A percentile compares a stretch with the other conserved stretches of the same genome.
phyloP scores from a whole-genome alignment of 2,329 filamentous ascomycete genomes.

The Capronia coronata region DNA sequence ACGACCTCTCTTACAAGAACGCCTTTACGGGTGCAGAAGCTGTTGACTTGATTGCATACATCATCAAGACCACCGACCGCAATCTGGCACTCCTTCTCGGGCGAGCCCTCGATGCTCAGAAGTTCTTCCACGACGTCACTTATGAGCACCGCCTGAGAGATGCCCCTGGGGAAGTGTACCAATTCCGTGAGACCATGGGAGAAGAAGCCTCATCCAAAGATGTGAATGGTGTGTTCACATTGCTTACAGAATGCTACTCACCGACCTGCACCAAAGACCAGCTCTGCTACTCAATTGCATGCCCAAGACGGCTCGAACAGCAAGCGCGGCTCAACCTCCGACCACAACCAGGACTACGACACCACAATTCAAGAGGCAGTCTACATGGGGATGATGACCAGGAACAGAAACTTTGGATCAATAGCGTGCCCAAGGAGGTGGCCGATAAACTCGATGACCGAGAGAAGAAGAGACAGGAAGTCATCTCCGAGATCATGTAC shows the following conservation, averaged over 20 bases:
- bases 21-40: constrained; percentile 93
- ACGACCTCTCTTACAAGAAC: constrained; percentile 94
- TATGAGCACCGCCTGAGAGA: constrained; percentile 95
- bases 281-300: constrained; percentile 96
- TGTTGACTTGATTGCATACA: constrained; percentile 90
- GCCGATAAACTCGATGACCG: constrained; percentile 81
- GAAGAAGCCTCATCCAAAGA: constrained; percentile 63
- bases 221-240: constrained; percentile 93
- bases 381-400: constrained; percentile 83
- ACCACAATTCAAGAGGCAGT: constrained; percentile 62
- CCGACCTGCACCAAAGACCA: constrained; percentile 94
- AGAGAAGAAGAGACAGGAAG: constrained; percentile 96
- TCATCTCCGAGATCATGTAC: constrained; percentile 98
- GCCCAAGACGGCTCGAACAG: constrained; percentile 85
- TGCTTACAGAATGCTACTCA: constrained; percentile 95
- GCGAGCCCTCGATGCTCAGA: constrained; percentile 88
- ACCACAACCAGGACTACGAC: constrained; percentile 77
- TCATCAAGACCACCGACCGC: constrained; percentile 92
- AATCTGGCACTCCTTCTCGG: constrained; percentile 88
- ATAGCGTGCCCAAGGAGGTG: constrained; percentile 91
- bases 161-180: constrained; percentile 90
- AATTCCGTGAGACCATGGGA: constrained; percentile 87
- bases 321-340: constrained; percentile 91
- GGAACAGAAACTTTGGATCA: constrained; percentile 98
- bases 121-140: constrained; percentile 98